Evolutionary conservation across 306 rosid genomes (phyloP).

Genomic region (Citrullus amarus): DNA sequence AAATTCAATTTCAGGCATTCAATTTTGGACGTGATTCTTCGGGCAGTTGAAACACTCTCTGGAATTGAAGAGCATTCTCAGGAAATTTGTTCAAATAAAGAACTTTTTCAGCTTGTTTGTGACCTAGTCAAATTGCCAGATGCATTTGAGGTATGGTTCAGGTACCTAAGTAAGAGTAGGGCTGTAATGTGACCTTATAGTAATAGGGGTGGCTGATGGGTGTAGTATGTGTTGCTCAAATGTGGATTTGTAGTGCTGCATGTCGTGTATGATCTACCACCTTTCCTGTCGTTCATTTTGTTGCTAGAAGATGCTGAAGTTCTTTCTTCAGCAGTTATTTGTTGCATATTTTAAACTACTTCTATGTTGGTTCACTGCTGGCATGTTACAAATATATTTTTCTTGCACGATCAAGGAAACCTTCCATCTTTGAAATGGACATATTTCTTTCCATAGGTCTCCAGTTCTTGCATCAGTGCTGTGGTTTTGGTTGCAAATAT

Average conservation of each 20-base stretch:
- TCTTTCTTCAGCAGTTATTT: background rate
- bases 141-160: constrained; percentile 69
- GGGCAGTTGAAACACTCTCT: constrained; percentile 66
- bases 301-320: background rate
- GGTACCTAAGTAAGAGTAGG: background rate
- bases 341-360: background rate
- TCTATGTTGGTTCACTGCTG: background rate
- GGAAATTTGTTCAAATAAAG: constrained; percentile 59
- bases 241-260: background rate
- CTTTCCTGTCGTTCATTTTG: background rate
- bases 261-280: background rate
- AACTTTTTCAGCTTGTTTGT: constrained; percentile 46
- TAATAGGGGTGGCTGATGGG: background rate
- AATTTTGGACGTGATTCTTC: constrained; percentile 65
- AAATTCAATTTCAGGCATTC: constrained; percentile 44
- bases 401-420: background rate
- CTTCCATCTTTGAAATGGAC: background rate
- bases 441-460: constrained; percentile 40
- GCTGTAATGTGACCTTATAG: background rate
- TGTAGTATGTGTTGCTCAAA: background rate
- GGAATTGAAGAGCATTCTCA: constrained; percentile 59
- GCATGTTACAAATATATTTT: background rate
- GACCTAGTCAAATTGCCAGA: constrained; percentile 59
- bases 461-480: constrained; percentile 71
- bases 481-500: constrained; percentile 77